Evolutionary conservation across 179 eudicot species (phyloP), one percentile per base, ranked within the genome.

Genomic region (Actinidia polygama): DNA sequence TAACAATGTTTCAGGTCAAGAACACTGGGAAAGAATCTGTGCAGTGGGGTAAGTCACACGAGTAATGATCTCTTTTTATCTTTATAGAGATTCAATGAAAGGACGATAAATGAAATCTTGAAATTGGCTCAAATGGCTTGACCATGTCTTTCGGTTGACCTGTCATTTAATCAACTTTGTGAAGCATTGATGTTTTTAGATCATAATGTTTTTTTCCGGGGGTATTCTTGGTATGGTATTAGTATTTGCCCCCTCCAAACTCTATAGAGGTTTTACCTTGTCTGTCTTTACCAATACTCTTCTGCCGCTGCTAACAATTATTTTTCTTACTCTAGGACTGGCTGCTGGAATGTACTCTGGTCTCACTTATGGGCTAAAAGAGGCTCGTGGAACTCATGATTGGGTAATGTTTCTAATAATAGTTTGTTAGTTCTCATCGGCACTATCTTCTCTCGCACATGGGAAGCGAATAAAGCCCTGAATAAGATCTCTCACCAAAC

Each of bases 291-390:
- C 36, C 36, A 30, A 2, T 30, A 30, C 36, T 30, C 36, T 30
- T 30, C 36, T 30, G 36, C 36, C 36, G 36, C 36, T 40, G 57
- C 80, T 82, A 47, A 75, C n/a, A 36, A 75, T 50, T 16, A 49
- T 36, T 76, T 18, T 73, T 19, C 0, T 63, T 19, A 12, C 9
- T 83, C 83, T 89, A 95, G 98, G 99, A 57, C 55, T 95, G 73
- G 94, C 95, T 66, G 99, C 97, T 2, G 99, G 98, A 79, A 82
- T 93, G 91, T 95, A 91, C 76, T 92, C 96, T 0, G 96, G 98
- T 64, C 90, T 94, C 49, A 92, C 98, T 44, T 92, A 91, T 81
- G 96, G 96, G 69, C 84, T 94, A 57, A 92, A 90, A 81, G 96
- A 92, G 85, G 92, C 98, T 78, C 89, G 94, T 9, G 98, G 96